phyloP scores from a whole-genome alignment of 2,329 filamentous ascomycete species.

The Phoma sp. region DNA sequence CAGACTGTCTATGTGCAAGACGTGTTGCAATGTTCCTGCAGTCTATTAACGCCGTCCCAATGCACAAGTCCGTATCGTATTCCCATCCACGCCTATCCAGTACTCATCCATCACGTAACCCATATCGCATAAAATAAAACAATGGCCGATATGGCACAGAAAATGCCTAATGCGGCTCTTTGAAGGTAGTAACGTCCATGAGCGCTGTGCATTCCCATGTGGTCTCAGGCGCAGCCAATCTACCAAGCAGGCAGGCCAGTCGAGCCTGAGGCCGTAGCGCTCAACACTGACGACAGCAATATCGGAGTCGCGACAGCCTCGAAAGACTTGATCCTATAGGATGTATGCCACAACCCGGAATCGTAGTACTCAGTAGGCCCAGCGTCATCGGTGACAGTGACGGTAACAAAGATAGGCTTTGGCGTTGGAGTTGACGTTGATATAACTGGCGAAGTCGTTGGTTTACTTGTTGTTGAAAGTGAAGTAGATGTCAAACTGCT shows the following conservation, averaged over 20 bases:
- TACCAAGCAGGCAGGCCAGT: slow-evolving; percentile 17
- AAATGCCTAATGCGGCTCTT: no score
- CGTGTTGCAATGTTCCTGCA: slow-evolving; percentile 3
- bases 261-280: slow-evolving; percentile 8
- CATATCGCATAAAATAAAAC: background rate
- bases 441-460: slow-evolving; percentile 8
- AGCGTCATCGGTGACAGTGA: slow-evolving; percentile 36
- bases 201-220: background rate
- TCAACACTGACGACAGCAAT: slow-evolving; percentile 4
- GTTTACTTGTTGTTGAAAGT: slow-evolving; percentile 18
- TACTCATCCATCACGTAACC: slow-evolving; percentile 11
- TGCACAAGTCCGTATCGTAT: slow-evolving; percentile 15
- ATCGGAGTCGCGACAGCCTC: slow-evolving; percentile 18
- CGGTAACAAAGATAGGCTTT: slow-evolving; percentile 38
- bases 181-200: no score
- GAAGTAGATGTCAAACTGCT: slow-evolving; percentile 18
- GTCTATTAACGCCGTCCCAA: slow-evolving; percentile 25
- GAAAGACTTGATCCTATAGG: slow-evolving; percentile 49
- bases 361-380: slow-evolving; percentile 52
- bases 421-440: slow-evolving; percentile 26
- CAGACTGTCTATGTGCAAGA: slow-evolving; percentile 5
- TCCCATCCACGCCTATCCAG: slow-evolving; percentile 10
- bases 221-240: background rate
- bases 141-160: no score
- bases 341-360: slow-evolving; percentile 56